Base-by-base conservation (phyloP, 768 basidiomycete genomes). In the Flagelloscypha sp. region DNA sequence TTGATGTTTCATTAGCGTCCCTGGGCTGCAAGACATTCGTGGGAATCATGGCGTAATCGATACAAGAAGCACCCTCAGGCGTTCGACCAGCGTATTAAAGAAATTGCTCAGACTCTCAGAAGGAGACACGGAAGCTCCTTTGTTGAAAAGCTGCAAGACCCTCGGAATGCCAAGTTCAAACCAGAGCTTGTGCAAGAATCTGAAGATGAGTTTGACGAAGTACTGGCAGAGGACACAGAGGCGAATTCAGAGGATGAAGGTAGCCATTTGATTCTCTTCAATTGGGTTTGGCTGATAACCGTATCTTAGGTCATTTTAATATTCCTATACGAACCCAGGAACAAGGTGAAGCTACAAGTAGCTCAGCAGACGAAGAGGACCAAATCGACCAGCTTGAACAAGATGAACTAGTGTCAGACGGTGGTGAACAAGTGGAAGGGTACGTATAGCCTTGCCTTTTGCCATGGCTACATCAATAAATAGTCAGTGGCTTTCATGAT, bases 11-110 rank as follows among this genome's bases (percentile, higher is more conserved):
- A 48, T 1, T 45, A 48, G 15, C 61, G 52, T 35, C 32, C 24
- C 1, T 76, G 72, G 72, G 62, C 48, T 4, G 37, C 17, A 0
- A 53, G 62, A 6, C 74, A 76, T 48, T 47, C 68, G 5, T 55
- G 56, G 44, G 49, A 64, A 36, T 68, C 72, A 16, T 74, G 72
- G 70, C 57, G 62, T 18, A 57, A 68, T 30, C 58, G 63, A 10
- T 72, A 72, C 41, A 70, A 63, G 36, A 70, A 59, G 39, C 55
- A 63, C 16, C 35, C 35, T 21, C 36, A 28, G 0, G 28, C 38
- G 11, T 58, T 72, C 24, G 56, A 74, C 33, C 18, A 6, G 8
- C 36, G 40, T n/a, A 71, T 75, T 33, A 42, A 44, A 0, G 21
- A 42, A 13, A 44, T 55, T 10, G 61, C 54, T 8, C n/a, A n/a